Percentiles rank a stretch among this genome's conserved stretches.
These are phyloP conservation scores for Sporobolomyces pararoseus DNA, from an alignment of 768 basidiomycete species.

Conservation along the genomic window DNA sequence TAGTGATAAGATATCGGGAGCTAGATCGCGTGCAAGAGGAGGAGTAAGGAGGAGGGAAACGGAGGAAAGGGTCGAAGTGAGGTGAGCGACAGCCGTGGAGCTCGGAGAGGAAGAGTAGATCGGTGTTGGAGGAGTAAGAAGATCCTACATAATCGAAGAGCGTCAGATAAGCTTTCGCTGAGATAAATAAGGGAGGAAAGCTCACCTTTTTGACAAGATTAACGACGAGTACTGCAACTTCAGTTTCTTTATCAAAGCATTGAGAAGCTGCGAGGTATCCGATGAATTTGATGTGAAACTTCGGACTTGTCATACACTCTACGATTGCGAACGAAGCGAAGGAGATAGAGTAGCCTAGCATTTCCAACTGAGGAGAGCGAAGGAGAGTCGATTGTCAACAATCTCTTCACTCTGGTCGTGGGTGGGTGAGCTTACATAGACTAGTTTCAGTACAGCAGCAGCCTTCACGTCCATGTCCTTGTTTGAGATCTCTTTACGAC, in stretches of 20 bases:
- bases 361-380: constrained; percentile 73
- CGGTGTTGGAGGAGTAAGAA: constrained; percentile 50
- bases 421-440: constrained; percentile 94
- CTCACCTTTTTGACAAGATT: constrained; percentile 89
- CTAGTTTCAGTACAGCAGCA: constrained; percentile 87
- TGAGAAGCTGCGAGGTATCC: constrained; percentile 90
- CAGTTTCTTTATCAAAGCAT: constrained; percentile 89
- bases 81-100: constrained; percentile 39
- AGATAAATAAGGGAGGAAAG: neutral
- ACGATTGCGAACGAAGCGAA: constrained; percentile 97
- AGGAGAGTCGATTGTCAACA: constrained; percentile 2
- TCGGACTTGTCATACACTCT: constrained; percentile 93
- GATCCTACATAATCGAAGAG: constrained; percentile 54
- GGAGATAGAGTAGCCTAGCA: constrained; percentile 83
- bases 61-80: constrained; percentile 48
- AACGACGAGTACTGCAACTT: constrained; percentile 94
- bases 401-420: no score
- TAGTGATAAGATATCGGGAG: constrained; percentile 77
- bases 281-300: constrained; percentile 85
- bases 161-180: neutral
- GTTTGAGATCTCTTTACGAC: constrained; percentile 79
- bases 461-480: constrained; percentile 98
- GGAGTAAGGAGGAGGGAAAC: constrained; percentile 61
- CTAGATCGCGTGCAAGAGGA: constrained; percentile 85
- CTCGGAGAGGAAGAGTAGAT: constrained; percentile 31